Evolutionary conservation across 2,329 filamentous ascomycete genomes (phyloP).

Genomic region (Cucurbitaria berberidis): DNA sequence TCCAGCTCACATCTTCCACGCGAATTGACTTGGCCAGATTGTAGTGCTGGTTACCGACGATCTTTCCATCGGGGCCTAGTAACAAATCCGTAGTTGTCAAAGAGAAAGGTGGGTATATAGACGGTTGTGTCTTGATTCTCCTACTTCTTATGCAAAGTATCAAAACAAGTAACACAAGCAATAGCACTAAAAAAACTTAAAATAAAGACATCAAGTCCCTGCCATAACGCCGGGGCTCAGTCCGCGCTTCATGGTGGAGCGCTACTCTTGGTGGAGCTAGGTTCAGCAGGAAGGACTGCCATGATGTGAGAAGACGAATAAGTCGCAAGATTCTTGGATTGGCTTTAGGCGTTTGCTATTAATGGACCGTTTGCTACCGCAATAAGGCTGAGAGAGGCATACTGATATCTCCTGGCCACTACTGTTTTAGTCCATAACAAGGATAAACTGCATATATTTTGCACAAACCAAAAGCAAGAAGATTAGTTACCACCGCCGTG

Average conservation of each 20-base stretch:
- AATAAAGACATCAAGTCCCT: neutral
- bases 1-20: neutral
- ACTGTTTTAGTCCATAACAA: neutral
- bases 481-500: too few relatives aligned
- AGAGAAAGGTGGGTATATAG: too few relatives aligned
- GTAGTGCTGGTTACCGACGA: neutral
- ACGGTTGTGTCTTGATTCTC: too few relatives aligned
- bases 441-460: too few relatives aligned
- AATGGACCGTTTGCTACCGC: neutral
- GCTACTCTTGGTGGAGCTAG: neutral
- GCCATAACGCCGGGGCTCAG: neutral
- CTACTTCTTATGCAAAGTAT: too few relatives aligned
- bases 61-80: neutral
- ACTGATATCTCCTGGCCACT: neutral
- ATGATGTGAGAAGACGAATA: neutral
- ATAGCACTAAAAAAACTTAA: neutral
- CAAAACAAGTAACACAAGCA: neutral
- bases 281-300: neutral
- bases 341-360: neutral
- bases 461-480: too few relatives aligned
- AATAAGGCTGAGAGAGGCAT: slow-evolving; percentile 5
- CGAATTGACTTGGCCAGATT: neutral
- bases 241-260: neutral
- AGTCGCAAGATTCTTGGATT: neutral
- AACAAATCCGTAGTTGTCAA: too few relatives aligned